A percentile compares a stretch with the other conserved stretches of the same genome.
Conservation (phyloP, 164 flowering plant species). For the Liquidambar formosana region DNA sequence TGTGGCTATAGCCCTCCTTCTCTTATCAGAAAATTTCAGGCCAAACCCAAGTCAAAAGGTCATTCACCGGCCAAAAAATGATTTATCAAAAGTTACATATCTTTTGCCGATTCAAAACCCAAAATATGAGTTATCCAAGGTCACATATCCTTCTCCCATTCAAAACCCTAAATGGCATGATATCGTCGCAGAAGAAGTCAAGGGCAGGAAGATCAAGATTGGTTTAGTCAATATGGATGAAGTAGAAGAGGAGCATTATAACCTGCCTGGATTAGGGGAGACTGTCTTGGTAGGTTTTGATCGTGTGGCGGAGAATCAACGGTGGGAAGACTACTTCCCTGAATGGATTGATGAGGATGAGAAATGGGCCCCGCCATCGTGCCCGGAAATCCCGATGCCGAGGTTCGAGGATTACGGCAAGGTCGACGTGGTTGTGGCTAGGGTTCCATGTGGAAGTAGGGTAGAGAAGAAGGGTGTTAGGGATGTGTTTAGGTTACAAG, state of each 20-base stretch:
- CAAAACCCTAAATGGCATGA: slow-evolving; percentile 15
- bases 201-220: slow-evolving; percentile 22
- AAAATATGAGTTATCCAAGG: too few relatives aligned
- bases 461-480: slow-evolving; percentile 34
- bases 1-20: slow-evolving; percentile 17
- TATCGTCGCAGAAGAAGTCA: slow-evolving; percentile 11
- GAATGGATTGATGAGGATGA: slow-evolving; percentile 71
- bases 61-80: too few relatives aligned
- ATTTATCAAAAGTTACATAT: too few relatives aligned
- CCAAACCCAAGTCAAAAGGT: neutral
- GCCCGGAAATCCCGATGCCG: slow-evolving; percentile 78
- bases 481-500: slow-evolving; percentile 69
- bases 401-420: slow-evolving; percentile 27
- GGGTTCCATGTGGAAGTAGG: slow-evolving; percentile 43
- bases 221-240: slow-evolving; percentile 41
- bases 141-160: neutral
- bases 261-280: slow-evolving; percentile 15
- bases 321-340: slow-evolving; percentile 68
- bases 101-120: too few relatives aligned
- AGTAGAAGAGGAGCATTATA: neutral
- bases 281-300: slow-evolving; percentile 40
- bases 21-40: slow-evolving; percentile 1
- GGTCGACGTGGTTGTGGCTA: slow-evolving; percentile 62
- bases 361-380: slow-evolving; percentile 28
- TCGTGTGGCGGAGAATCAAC: slow-evolving; percentile 25